phyloP scores from a whole-genome alignment of 2,329 filamentous ascomycete genomes.

The Fusarium papillatum region DNA sequence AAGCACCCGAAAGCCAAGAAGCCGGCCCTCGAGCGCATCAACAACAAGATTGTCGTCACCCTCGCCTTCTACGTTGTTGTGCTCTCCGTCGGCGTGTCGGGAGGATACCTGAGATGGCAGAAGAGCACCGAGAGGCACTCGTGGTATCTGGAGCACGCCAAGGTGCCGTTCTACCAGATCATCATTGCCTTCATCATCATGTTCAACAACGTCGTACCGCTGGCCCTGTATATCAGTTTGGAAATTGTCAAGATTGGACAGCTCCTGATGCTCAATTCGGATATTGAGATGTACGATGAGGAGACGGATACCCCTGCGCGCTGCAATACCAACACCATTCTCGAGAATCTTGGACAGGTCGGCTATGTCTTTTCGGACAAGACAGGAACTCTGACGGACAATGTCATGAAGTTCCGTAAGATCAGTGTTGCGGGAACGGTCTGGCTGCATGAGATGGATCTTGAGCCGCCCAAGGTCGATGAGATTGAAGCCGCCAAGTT shows the following conservation, averaged over 20 bases:
- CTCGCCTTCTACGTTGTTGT: constrained; percentile 85
- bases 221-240: constrained; percentile 91
- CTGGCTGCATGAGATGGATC: constrained; percentile 87
- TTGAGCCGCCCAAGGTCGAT: constrained; percentile 57
- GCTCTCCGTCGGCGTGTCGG: constrained; percentile 84
- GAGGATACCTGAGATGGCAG: constrained; percentile 86
- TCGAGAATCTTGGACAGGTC: constrained; percentile 93
- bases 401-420: constrained; percentile 95
- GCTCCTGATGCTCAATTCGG: constrained; percentile 83
- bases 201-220: constrained; percentile 95
- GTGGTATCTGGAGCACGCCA: constrained; percentile 82
- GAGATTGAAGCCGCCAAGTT: constrained; percentile 34
- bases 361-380: constrained; percentile 95
- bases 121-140: constrained; percentile 73
- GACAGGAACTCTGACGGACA: constrained; percentile 94
- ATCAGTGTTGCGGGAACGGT: constrained; percentile 90
- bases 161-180: constrained; percentile 84
- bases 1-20: constrained; percentile 89
- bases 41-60: constrained; percentile 86
- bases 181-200: constrained; percentile 94
- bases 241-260: constrained; percentile 87
- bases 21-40: constrained; percentile 80
- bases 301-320: constrained; percentile 87
- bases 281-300: constrained; percentile 93
- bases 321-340: constrained; percentile 93